These are phyloP conservation scores for Chytriomyces confervae DNA, from an alignment of 192 early-diverging fungal species.

Conservation along the genomic window DNA sequence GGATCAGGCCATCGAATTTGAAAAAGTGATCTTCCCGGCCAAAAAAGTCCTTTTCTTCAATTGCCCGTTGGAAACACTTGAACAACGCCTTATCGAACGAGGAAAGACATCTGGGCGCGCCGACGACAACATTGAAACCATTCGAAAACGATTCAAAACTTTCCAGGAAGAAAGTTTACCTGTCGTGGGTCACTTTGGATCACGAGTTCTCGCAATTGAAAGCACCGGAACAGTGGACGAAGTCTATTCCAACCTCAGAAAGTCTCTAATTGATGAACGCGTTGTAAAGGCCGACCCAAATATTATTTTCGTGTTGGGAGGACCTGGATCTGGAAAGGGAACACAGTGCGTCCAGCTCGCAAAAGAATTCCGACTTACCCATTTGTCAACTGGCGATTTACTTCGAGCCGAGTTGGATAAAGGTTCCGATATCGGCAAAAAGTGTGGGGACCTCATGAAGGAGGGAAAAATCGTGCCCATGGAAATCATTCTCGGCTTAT, in stretches of 20 bases:
- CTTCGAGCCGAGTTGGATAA: conserved; percentile 60
- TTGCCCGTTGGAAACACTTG: conserved; percentile 59
- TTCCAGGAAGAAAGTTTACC: conserved; percentile 57
- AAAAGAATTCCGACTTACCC: conserved; percentile 49
- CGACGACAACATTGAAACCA: conserved; percentile 64
- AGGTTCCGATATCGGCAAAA: conserved; percentile 48
- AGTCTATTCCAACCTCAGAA: conserved; percentile 14
- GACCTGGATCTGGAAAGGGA: conserved; percentile 60
- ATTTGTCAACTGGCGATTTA: conserved; percentile 68
- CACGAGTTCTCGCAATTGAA: conserved; percentile 35
- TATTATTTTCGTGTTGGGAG: conserved; percentile 59
- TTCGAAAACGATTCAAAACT: conserved; percentile 55
- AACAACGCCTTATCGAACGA: conserved; percentile 56
- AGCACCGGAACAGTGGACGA: conserved; percentile 31
- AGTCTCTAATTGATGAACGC: background rate
- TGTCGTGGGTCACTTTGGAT: conserved; percentile 53
- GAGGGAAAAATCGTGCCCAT: conserved; percentile 69
- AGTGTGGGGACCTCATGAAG: conserved; percentile 56
- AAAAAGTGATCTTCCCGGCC: conserved; percentile 21
- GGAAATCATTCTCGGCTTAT: conserved; percentile 40
- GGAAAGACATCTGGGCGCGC: conserved; percentile 57
- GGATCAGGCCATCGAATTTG: conserved; percentile 57
- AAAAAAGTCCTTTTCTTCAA: conserved; percentile 43
- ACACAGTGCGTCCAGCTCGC: conserved; percentile 65
- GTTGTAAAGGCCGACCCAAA: conserved; percentile 33